Conservation (phyloP, 2,329 filamentous ascomycete genomes). For the Botryotinia convoluta region DNA sequence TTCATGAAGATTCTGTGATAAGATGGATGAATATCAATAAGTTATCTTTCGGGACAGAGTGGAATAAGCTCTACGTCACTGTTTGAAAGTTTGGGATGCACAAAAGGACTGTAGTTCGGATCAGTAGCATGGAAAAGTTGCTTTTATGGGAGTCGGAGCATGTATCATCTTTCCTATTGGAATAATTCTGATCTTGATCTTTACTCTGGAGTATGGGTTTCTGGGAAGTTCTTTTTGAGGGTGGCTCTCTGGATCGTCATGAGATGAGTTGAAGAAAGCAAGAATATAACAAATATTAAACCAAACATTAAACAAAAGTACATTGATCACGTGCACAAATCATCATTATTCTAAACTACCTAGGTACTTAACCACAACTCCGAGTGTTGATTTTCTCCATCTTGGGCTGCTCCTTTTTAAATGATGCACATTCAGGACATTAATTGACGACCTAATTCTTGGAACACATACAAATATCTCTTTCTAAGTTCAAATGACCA, state of each 20-base stretch:
- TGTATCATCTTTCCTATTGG: neutral
- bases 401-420: neutral
- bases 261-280: neutral
- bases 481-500: neutral
- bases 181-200: neutral
- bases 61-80: neutral
- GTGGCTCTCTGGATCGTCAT: neutral
- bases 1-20: conserved; percentile 2
- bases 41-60: neutral
- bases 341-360: neutral
- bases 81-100: neutral
- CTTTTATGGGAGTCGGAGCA: conserved; percentile 13
- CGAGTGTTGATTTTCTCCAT: neutral
- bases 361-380: neutral
- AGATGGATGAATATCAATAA: neutral
- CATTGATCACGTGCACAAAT: neutral
- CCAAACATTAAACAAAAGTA: neutral
- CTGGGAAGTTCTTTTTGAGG: neutral
- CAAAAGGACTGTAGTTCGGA: conserved; percentile 2
- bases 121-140: conserved; percentile 14
- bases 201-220: conserved; percentile 13
- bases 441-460: neutral
- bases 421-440: neutral
- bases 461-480: neutral
- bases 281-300: conserved; percentile 1